Percentiles rank a stretch among this genome's conserved stretches.
These are phyloP conservation scores for Rhizopogon vinicolor DNA, from an alignment of 768 basidiomycete genomes.

Conservation along the genomic window DNA sequence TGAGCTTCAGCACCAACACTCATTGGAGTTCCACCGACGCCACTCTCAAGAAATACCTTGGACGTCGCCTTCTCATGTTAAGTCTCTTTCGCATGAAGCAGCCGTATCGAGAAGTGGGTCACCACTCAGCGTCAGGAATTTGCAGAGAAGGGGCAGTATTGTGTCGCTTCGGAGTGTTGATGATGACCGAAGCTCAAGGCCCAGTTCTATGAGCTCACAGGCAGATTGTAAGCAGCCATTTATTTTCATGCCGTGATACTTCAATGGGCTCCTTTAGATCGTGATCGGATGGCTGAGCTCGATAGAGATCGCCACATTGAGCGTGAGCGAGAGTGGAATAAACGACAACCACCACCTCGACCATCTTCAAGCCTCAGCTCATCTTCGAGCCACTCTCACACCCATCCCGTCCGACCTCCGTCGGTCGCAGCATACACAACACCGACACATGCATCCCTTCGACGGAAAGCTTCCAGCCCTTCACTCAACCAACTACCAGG, in stretches of 20 bases:
- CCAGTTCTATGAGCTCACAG: constrained; percentile 44
- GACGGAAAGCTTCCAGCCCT: constrained; percentile 29
- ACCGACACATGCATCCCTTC: constrained; percentile 25
- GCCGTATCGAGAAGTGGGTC: constrained; percentile 6
- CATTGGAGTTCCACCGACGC: constrained; percentile 20
- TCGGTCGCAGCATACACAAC: constrained; percentile 33
- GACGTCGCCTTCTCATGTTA: constrained; percentile 17
- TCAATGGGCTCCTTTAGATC: constrained; percentile 29
- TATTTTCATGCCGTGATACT: not conserved
- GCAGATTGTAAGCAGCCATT: constrained; percentile 42
- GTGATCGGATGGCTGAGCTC: constrained; percentile 36
- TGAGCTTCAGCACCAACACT: constrained; percentile 21
- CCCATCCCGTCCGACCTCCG: constrained; percentile 36
- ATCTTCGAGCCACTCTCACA: constrained; percentile 27
- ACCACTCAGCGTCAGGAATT: constrained; percentile 4
- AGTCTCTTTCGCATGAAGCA: constrained; percentile 15
- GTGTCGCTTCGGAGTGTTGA: constrained; percentile 40
- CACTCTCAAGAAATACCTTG: constrained; percentile 8
- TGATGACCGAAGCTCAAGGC: constrained; percentile 34
- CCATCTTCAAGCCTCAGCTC: constrained; percentile 40
- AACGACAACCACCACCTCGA: constrained; percentile 34
- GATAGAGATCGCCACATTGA: constrained; percentile 42
- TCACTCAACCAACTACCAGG: constrained; percentile 17
- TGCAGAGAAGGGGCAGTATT: constrained; percentile 30
- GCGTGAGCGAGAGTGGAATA: constrained; percentile 56